Evolutionary conservation across 306 rosid species (phyloP), one percentile per base, ranked within the genome.

Genomic region (Morella rubra): DNA sequence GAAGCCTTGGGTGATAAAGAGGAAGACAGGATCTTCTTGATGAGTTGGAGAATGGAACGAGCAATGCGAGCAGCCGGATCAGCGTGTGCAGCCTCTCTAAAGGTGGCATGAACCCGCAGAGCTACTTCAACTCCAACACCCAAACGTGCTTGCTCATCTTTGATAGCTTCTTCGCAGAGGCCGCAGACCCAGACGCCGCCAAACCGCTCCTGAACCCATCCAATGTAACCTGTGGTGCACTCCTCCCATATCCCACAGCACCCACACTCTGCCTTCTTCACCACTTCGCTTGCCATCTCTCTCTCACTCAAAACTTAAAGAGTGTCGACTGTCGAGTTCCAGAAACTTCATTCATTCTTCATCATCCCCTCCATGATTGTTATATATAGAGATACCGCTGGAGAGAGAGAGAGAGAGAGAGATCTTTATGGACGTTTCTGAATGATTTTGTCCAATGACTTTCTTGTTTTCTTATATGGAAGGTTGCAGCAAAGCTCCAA

Each of bases 221-320:
- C 50, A 15, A 72, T 53, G 10, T 72, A 71, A 11, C 27, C 62
- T 4, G 5, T 5, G 18, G 75, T 51, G 62, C 75, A 71, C 45
- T 71, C 75, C 42, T 71, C 75, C 75, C 62, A 51, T 4, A 69
- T 45, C n/a, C 73, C 73, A 22, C 56, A 71, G 62, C 47, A 71
- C 0, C 61, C 49, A 18, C 61, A 71, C 75, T 24, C 45, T 16
- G 27, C 75, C 56, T 27, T 52, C 62, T 71, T 71, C 47, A 71
- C 75, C 44, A 47, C 75, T 18, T 42, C 75, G 37, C 75, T 51
- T 15, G 8, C 61, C 61, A 50, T 71, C 60, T 20, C 46, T 24
- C 19, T 68, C 56, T 22, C 73, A n/a, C 27, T 24, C 27, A 27
- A 27, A 27, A 27, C 32, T 27, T 24, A 0, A 24, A 1, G 32